Evolutionary conservation across 352 stramenopile genomes (phyloP).

Genomic region (Aphanomyces invadans): DNA sequence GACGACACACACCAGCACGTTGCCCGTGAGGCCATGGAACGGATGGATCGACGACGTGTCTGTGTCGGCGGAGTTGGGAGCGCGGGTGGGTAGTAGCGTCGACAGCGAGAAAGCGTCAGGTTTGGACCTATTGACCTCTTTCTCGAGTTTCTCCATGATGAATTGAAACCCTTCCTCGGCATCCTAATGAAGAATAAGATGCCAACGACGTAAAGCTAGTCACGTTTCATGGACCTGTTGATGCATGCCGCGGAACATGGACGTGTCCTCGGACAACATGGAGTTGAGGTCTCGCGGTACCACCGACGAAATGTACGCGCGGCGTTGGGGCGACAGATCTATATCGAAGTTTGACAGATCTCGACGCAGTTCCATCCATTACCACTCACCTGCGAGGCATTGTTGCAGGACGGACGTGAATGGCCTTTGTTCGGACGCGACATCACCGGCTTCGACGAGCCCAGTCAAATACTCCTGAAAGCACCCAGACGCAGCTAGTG

Average conservation of each 20-base stretch:
- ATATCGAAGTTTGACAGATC: neutral
- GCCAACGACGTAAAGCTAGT: neutral
- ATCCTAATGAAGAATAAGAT: neutral
- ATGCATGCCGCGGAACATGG: conserved; percentile 5
- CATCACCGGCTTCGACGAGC: conserved; percentile 36
- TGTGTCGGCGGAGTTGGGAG: neutral
- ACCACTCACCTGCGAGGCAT: conserved; percentile 64
- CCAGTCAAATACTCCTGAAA: conserved; percentile 64
- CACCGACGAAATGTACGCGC: neutral
- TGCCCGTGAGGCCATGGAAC: conserved; percentile 19
- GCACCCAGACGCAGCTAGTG: conserved; percentile 57
- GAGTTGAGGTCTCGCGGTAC: conserved; percentile 1
- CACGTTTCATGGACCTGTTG: conserved; percentile 21
- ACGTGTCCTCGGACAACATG: neutral
- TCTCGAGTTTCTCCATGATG: conserved; percentile 21
- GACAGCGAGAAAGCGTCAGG: conserved; percentile 2
- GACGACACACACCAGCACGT: neutral
- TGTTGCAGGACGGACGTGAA: conserved; percentile 59
- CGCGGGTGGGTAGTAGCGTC: neutral
- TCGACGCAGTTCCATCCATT: too few relatives aligned
- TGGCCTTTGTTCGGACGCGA: conserved; percentile 32
- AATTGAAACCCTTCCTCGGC: conserved; percentile 22
- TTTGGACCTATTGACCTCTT: conserved; percentile 4
- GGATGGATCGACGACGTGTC: neutral
- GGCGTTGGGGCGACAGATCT: conserved; percentile 7